Conservation (phyloP, 352 stramenopile species). For the Globisporangium rhizosaccharum region DNA sequence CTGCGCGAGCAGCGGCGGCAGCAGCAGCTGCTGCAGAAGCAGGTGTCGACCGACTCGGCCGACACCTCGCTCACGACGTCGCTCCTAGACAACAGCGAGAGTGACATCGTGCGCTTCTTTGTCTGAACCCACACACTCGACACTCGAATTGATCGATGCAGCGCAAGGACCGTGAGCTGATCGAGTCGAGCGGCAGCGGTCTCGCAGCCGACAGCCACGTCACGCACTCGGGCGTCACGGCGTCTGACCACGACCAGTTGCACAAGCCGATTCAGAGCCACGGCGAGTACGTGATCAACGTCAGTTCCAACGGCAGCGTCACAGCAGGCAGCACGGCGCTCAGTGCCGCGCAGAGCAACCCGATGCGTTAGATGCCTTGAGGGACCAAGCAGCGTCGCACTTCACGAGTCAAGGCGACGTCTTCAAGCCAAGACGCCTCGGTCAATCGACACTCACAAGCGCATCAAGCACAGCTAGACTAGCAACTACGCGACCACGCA, state of each 20-base stretch:
- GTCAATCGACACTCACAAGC: too few relatives aligned
- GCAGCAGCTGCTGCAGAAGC: conserved; percentile 13
- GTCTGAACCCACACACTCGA: conserved; percentile 3
- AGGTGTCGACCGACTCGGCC: conserved; percentile 11
- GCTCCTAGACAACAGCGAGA: conserved; percentile 14
- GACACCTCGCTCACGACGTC: conserved; percentile 13
- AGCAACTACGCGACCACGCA: too few relatives aligned
- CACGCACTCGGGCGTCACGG: conserved; percentile 1
- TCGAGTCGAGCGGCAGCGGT: conserved; percentile 13
- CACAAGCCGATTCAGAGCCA: conserved; percentile 9
- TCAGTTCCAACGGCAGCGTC: conserved; percentile 14
- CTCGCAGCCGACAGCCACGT: background rate
- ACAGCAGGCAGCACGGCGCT: conserved; percentile 8
- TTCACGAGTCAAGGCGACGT: background rate
- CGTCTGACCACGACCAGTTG: conserved; percentile 9
- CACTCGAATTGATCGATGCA: conserved; percentile 1
- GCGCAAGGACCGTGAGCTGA: conserved; percentile 20
- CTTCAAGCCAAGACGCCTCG: too few relatives aligned
- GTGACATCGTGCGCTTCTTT: conserved; percentile 21
- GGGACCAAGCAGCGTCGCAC: too few relatives aligned
- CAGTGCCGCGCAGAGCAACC: background rate
- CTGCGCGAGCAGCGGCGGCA: conserved; percentile 12
- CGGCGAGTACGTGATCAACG: conserved; percentile 21
- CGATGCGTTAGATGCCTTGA: too few relatives aligned
- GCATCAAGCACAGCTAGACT: too few relatives aligned